phyloP scores from a whole-genome alignment of 495 filamentous ascomycete genomes.

The Glarea lozoyensis region DNA sequence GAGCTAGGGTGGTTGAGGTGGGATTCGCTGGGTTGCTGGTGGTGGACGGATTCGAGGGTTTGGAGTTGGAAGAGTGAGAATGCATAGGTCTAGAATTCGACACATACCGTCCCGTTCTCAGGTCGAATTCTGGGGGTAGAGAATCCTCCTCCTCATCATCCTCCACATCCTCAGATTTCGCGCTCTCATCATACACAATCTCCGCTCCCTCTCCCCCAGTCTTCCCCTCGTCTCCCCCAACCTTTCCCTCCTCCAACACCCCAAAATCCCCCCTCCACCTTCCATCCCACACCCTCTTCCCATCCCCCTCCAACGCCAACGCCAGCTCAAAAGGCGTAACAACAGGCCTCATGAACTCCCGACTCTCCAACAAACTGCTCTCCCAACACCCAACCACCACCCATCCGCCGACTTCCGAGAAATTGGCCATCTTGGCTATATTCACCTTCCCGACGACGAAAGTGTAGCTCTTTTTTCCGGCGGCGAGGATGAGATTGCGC shows the following conservation, averaged over 20 bases:
- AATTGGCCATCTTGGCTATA: constrained; percentile 92
- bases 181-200: constrained; percentile 11
- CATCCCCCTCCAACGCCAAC: constrained; percentile 61
- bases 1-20: constrained; percentile 36
- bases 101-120: constrained; percentile 80
- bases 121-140: constrained; percentile 82
- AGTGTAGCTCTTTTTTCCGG: constrained; percentile 88
- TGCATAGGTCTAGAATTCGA: constrained; percentile 74
- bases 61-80: constrained; percentile 23
- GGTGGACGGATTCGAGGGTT: constrained; percentile 4
- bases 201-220: background rate
- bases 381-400: constrained; percentile 98
- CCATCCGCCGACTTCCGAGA: constrained; percentile 90
- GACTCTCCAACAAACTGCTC: constrained; percentile 65
- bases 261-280: constrained; percentile 67
- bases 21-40: constrained; percentile 21
- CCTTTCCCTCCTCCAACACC: constrained; percentile 32
- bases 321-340: constrained; percentile 89
- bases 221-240: background rate
- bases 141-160: constrained; percentile 42
- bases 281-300: constrained; percentile 64
- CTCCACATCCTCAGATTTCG: constrained; percentile 7
- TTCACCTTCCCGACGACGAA: constrained; percentile 97
- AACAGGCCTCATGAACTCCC: constrained; percentile 66
- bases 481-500: constrained; percentile 55